A percentile compares a stretch with the other conserved stretches of the same genome.
phyloP scores from a whole-genome alignment of 306 rosid genomes.

The Alnus glutinosa region DNA sequence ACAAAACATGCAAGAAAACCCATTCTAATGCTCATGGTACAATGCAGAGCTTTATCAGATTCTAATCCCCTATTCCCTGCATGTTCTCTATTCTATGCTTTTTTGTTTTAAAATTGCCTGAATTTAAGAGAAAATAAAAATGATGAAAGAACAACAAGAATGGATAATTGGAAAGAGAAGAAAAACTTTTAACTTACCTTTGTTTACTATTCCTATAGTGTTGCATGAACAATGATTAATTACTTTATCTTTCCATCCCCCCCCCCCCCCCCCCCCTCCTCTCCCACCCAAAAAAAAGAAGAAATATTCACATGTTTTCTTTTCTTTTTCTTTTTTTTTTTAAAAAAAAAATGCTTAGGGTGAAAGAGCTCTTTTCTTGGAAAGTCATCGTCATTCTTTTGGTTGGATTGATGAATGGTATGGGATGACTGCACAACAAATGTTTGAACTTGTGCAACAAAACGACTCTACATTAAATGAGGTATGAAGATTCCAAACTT shows the following conservation, averaged over 20 bases:
- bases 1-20: background rate
- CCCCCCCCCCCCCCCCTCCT: background rate
- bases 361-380: conserved; percentile 49
- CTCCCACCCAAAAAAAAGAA: background rate
- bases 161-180: background rate
- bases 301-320: background rate
- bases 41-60: background rate
- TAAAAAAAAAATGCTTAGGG: conserved; percentile 17
- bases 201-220: background rate
- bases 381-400: conserved; percentile 47
- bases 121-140: background rate
- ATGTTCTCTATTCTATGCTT: background rate
- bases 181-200: background rate
- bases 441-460: conserved; percentile 32
- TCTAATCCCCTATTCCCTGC: background rate
- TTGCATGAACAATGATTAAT: background rate
- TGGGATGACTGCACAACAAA: conserved; percentile 39
- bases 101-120: background rate
- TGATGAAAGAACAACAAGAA: background rate
- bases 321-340: background rate
- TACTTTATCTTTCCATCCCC: background rate
- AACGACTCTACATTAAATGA: conserved; percentile 23
- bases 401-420: conserved; percentile 52
- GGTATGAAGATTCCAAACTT: conserved; percentile 26
- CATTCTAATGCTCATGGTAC: background rate